Conservation (phyloP, 2,329 filamentous ascomycete genomes). For the Aspergillus transmontanensis region DNA sequence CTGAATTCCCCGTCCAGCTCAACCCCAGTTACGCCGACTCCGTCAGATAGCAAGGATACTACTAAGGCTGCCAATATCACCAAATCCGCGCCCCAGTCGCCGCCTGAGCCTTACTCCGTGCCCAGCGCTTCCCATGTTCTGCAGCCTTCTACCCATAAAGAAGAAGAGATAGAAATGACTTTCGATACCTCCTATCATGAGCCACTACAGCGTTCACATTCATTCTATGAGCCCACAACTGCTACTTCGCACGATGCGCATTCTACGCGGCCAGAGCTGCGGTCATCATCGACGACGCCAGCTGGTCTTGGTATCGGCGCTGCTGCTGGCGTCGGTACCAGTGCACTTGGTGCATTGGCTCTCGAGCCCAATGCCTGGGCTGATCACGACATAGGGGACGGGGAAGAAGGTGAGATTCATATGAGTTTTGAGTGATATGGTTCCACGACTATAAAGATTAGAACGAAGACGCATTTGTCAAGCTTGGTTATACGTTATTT, state of each 20-base stretch:
- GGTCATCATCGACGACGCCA: constrained; percentile 36
- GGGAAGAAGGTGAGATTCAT: constrained; percentile 73
- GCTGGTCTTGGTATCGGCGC: constrained; percentile 26
- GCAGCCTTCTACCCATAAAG: constrained; percentile 19
- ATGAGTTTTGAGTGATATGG: constrained; percentile 74
- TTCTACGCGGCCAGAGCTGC: constrained; percentile 30
- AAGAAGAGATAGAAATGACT: constrained; percentile 63
- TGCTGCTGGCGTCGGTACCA: constrained; percentile 24
- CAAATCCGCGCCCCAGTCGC: constrained; percentile 20
- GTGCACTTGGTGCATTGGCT: constrained; percentile 32
- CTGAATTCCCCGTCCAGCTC: constrained; percentile 39
- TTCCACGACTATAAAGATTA: constrained; percentile 17
- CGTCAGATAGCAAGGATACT: constrained; percentile 39
- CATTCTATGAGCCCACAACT: constrained; percentile 18
- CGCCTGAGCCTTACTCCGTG: constrained; percentile 20
- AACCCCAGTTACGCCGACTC: constrained; percentile 22
- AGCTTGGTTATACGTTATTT: constrained; percentile 7
- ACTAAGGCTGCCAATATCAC: constrained; percentile 29
- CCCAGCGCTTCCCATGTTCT: constrained; percentile 13
- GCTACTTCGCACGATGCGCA: constrained; percentile 13
- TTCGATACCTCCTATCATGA: constrained; percentile 67
- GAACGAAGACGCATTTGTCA: constrained; percentile 5
- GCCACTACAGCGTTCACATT: constrained; percentile 28
- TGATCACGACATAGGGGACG: constrained; percentile 66
- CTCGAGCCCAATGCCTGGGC: constrained; percentile 68